A percentile compares a stretch with the other conserved stretches of the same genome.
phyloP scores from a whole-genome alignment of 805 yeast genomes.

The Ogataea chonburiensis region DNA sequence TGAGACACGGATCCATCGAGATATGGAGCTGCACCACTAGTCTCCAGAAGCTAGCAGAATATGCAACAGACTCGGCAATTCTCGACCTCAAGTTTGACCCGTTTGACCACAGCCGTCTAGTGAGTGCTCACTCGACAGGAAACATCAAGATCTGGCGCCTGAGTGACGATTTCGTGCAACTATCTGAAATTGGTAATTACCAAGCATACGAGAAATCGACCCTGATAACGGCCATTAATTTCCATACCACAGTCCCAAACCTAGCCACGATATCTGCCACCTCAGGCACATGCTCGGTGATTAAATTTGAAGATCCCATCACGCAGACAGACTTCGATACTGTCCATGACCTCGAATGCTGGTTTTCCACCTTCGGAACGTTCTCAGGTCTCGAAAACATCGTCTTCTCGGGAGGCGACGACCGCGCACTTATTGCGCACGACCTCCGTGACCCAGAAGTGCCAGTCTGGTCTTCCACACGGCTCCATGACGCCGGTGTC shows the following conservation, averaged over 20 bases:
- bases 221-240: slow-evolving; percentile 65
- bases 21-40: slow-evolving; percentile 34
- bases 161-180: slow-evolving; percentile 17
- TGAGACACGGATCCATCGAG: slow-evolving; percentile 63
- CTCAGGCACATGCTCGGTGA: slow-evolving; percentile 54
- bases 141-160: slow-evolving; percentile 62
- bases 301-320: slow-evolving; percentile 31
- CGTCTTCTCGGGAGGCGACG: slow-evolving; percentile 90
- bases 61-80: slow-evolving; percentile 57
- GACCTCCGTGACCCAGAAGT: slow-evolving; percentile 50
- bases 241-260: slow-evolving; percentile 43
- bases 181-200: slow-evolving; percentile 32
- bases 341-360: slow-evolving; percentile 74
- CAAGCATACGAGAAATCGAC: slow-evolving; percentile 47
- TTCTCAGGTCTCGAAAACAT: slow-evolving; percentile 51
- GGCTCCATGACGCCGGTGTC: slow-evolving; percentile 88
- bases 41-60: slow-evolving; percentile 13
- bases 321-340: slow-evolving; percentile 31
- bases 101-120: slow-evolving; percentile 43
- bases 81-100: slow-evolving; percentile 75
- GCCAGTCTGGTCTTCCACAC: slow-evolving; percentile 38
- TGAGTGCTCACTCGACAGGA: slow-evolving; percentile 82
- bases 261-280: slow-evolving; percentile 61
- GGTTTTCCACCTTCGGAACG: slow-evolving; percentile 79
- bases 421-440: slow-evolving; percentile 69